Evolutionary conservation across 2,329 filamentous ascomycete species (phyloP).

Genomic region (Botrytis deweyae): DNA sequence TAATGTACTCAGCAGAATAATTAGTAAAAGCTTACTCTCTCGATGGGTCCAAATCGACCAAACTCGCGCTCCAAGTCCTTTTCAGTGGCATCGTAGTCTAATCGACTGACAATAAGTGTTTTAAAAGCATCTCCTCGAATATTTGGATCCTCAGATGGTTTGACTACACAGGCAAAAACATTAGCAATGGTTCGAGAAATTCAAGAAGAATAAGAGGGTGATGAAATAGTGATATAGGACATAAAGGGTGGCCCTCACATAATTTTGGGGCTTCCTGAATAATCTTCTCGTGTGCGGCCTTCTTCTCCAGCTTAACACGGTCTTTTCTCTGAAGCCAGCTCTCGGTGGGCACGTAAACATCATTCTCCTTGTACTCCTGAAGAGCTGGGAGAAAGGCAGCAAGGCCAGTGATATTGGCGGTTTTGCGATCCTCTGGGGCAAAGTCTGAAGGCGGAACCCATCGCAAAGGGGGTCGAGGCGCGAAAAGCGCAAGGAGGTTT

Average conservation of each 20-base stretch:
- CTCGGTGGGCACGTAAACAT: constrained; percentile 78
- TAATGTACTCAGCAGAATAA: neutral
- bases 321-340: constrained; percentile 90
- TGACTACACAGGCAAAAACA: constrained; percentile 53
- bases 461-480: constrained; percentile 86
- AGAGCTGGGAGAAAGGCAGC: constrained; percentile 73
- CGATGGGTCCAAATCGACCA: constrained; percentile 88
- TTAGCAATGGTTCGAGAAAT: constrained; percentile 26
- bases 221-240: constrained; percentile 33
- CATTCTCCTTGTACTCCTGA: constrained; percentile 73
- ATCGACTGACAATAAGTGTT: constrained; percentile 86
- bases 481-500: constrained; percentile 90
- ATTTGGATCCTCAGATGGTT: constrained; percentile 81
- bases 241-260: constrained; percentile 38
- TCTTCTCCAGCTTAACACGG: constrained; percentile 78
- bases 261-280: constrained; percentile 36
- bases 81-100: constrained; percentile 86
- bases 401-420: constrained; percentile 69
- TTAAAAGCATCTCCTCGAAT: constrained; percentile 92
- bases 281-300: constrained; percentile 60
- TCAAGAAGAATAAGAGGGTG: neutral
- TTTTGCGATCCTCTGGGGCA: constrained; percentile 78
- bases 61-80: constrained; percentile 93
- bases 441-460: constrained; percentile 83
- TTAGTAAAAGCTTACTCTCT: constrained; percentile 69